These are phyloP conservation scores for Tephrocybe sp. DNA, from an alignment of 768 basidiomycete genomes.

Conservation along the genomic window DNA sequence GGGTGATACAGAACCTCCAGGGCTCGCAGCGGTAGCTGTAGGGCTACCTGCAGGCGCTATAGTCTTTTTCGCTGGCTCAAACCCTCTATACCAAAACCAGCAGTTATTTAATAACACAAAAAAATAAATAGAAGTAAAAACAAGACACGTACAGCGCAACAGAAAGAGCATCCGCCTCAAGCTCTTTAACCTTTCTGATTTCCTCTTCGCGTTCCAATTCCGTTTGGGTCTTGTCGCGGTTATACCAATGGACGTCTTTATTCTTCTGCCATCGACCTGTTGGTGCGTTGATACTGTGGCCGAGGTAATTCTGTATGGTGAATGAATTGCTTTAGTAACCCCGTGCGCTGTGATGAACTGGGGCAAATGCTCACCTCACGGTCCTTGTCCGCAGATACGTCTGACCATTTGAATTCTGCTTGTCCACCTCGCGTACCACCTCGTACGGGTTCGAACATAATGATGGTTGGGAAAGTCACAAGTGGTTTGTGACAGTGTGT, in stretches of 20 bases:
- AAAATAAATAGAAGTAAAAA: too few species aligned
- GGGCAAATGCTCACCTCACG: constrained; percentile 61
- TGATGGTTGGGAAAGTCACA: neutral
- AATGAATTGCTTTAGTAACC: neutral
- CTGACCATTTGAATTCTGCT: constrained; percentile 89
- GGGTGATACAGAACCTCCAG: constrained; percentile 5
- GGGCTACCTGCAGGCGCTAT: constrained; percentile 19
- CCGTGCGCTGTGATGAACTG: neutral
- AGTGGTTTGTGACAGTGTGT: neutral
- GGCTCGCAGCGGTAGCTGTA: constrained; percentile 5
- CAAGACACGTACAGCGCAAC: constrained; percentile 77
- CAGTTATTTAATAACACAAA: too few species aligned
- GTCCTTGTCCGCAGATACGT: constrained; percentile 90
- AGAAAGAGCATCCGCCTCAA: constrained; percentile 85
- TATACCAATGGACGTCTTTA: constrained; percentile 96
- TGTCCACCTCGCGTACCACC: constrained; percentile 92
- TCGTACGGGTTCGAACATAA: constrained; percentile 82
- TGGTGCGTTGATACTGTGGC: constrained; percentile 92
- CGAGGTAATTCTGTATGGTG: constrained; percentile 85
- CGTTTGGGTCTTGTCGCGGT: constrained; percentile 48
- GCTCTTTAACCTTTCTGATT: constrained; percentile 78
- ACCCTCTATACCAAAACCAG: too few species aligned
- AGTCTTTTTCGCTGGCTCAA: constrained; percentile 54
- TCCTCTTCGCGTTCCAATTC: constrained; percentile 64
- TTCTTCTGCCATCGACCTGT: constrained; percentile 97